Conservation (phyloP, 2,329 filamentous ascomycete genomes). For the Colletotrichum somersetense region DNA sequence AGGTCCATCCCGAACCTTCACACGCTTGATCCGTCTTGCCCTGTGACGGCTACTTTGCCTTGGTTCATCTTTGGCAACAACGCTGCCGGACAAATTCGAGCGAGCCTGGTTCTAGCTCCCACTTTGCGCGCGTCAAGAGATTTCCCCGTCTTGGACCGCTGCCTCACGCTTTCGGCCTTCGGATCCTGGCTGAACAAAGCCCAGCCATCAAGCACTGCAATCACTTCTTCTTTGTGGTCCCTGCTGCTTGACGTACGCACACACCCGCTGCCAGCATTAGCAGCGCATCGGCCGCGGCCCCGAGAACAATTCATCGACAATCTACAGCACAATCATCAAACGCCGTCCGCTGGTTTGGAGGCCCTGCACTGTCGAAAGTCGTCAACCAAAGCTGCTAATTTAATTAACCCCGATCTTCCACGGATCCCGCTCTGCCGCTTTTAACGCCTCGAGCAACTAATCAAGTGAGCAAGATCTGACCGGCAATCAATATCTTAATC, state of each 20-base stretch:
- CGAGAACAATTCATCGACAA: conserved; percentile 32
- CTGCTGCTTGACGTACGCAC: conserved; percentile 21
- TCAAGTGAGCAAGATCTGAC: conserved; percentile 21
- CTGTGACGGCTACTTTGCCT: conserved; percentile 7
- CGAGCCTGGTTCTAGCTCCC: conserved; percentile 19
- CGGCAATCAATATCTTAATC: conserved; percentile 34
- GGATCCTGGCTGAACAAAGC: conserved; percentile 37
- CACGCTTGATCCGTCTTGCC: background rate
- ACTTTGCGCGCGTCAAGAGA: conserved; percentile 12
- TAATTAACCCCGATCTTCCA: conserved; percentile 11
- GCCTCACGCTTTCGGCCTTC: conserved; percentile 37
- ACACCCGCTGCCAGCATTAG: background rate
- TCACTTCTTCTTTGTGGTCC: background rate
- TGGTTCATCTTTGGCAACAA: conserved; percentile 25
- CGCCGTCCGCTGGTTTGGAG: conserved; percentile 36
- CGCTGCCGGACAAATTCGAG: conserved; percentile 25
- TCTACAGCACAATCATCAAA: conserved; percentile 34
- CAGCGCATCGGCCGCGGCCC: conserved; percentile 19
- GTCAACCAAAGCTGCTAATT: background rate
- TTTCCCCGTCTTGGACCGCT: conserved; percentile 29
- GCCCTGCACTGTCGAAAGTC: background rate
- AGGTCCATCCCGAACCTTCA: conserved; percentile 18
- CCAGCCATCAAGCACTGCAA: conserved; percentile 7
- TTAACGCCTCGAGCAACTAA: conserved; percentile 25
- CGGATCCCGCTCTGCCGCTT: conserved; percentile 33